Evolutionary conservation across 2,329 filamentous ascomycete species (phyloP), one percentile per base, ranked within the genome.

Genomic region (Fusarium kyushuense): DNA sequence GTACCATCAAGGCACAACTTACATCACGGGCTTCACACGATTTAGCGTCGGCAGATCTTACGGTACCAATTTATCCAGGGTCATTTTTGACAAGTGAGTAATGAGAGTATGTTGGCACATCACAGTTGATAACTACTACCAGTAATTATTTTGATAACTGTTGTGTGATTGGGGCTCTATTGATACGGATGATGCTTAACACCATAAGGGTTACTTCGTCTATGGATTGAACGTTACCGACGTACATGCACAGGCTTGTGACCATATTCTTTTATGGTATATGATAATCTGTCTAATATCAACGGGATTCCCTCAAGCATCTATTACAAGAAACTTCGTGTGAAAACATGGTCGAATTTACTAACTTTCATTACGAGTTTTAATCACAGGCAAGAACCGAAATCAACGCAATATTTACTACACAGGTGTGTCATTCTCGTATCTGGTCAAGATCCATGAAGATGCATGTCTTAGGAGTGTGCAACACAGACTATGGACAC

Each of bases 351-450:
- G 16, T 16, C 13, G n/a, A 17, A 13, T 33, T 21, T 16, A 10
- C 14, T 11, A 21, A 52, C 3, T 16, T 45, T 12, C 19, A 30
- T 45, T 14, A 10, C n/a, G 12, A 35, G 14, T 16, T 29, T 25
- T 14, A 32, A 2, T 46, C 43, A 35, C 21, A 23, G 1, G 7
- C 21, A 59, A 61, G 13, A 45, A 11, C 9, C 5, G 4, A 11
- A 30, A 32, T 9, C 5, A 19, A 13, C 14, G 25, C 23, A n/a
- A 25, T 11, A 17, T 19, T 10, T 12, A 14, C 19, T 21, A 30
- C 42, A 35, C 19, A 64, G 46, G 61, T 64, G 38, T 27, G 40
- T 38, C 19, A 29, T 36, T 13, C 25, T 16, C 33, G 23, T 36
- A 17, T 25, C 40, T 16, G n/a, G 38, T 11, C 10, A 13, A 49